phyloP scores from a whole-genome alignment of 73 alveolate genomes.

The Durusdinium trenchii region DNA sequence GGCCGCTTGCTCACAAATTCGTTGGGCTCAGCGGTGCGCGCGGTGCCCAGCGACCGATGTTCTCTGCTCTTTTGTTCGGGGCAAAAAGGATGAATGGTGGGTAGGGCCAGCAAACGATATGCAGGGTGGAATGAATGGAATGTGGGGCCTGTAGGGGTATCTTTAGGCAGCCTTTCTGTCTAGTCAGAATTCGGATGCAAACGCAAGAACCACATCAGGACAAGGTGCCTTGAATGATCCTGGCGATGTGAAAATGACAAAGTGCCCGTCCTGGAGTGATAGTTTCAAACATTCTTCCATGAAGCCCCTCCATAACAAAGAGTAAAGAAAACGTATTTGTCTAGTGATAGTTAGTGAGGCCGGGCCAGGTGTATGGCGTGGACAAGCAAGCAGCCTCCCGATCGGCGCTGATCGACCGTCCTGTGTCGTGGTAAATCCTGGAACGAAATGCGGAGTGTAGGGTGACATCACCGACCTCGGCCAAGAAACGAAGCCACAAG shows the following conservation, averaged over 20 bases:
- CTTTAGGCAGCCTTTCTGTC: too few species aligned
- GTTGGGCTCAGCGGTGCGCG: slow-evolving; percentile 13
- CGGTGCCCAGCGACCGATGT: not conserved
- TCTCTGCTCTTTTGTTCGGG: not conserved
- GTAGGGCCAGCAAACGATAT: too few species aligned
- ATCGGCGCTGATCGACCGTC: not conserved
- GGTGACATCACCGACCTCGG: slow-evolving; percentile 68
- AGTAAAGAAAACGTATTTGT: too few species aligned
- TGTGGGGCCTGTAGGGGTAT: too few species aligned
- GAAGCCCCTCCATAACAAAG: too few species aligned
- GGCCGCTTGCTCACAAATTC: slow-evolving; percentile 65
- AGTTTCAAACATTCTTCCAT: too few species aligned
- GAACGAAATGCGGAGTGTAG: slow-evolving; percentile 39
- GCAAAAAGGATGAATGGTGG: not conserved
- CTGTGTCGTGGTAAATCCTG: slow-evolving; percentile 68
- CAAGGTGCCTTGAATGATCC: slow-evolving; percentile 34
- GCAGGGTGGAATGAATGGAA: too few species aligned
- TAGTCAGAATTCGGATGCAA: too few species aligned
- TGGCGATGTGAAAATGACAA: slow-evolving; percentile 33
- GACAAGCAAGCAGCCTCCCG: not conserved
- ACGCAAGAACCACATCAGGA: too few species aligned
- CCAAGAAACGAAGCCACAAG: not conserved
- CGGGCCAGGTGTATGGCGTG: not conserved
- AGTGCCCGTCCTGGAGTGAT: slow-evolving; percentile 31
- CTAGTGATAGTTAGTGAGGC: too few species aligned